Evolutionary conservation across 352 stramenopile genomes (phyloP), one percentile per base, ranked within the genome.

Genomic region (Thraustochytrium sp.): DNA sequence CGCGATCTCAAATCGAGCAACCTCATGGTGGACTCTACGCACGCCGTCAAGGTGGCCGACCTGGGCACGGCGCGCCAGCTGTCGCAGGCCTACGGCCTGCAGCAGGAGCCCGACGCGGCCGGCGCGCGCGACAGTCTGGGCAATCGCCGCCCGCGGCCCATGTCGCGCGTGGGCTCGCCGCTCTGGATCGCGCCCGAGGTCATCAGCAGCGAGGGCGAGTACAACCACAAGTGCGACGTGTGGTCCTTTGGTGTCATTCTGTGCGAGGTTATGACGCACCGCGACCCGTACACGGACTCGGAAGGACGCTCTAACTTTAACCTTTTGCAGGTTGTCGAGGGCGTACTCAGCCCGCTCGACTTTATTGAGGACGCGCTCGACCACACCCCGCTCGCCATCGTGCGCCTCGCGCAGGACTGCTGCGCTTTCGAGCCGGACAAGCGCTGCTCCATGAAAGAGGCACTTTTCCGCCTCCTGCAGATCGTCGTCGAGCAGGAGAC

Each of bases 1-100:
- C 76, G 78, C 46, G 83, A 86, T 62, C 78, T 86, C 40, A 86
- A 86, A 40, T 76, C 55, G 2, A 73, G 56, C 54, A 94, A 94
- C 62, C 92, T 94, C 80, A 75, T 94, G 26, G 86, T 94, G 2
- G 74, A 82, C 74, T n/a, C 40, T 16, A 82, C 74, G 36, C 74
- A 82, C 9, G 74, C 74, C 34, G 49, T 76, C 37, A 82, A 82
- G 56, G 74, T 82, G 8, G 74, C 74, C 18, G 74, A 82, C 55
- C 56, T 82, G n/a, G 74, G 74, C n/a, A 82, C 74, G 31, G 74
- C 74, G 37, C 74, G 74, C 16, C 26, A 68, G n/a, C 18, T 62
- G n/a, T 36, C 55, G 13, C 4, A 38, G 29, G 29, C 51, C 1
- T 59, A 62, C 23, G 29, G 26, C 21, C 42, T 59, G 13, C 42